Evolutionary conservation across 1,139 yeast genomes (phyloP), one percentile per base, ranked within the genome.

Genomic region (Wickerhamomyces sp.): DNA sequence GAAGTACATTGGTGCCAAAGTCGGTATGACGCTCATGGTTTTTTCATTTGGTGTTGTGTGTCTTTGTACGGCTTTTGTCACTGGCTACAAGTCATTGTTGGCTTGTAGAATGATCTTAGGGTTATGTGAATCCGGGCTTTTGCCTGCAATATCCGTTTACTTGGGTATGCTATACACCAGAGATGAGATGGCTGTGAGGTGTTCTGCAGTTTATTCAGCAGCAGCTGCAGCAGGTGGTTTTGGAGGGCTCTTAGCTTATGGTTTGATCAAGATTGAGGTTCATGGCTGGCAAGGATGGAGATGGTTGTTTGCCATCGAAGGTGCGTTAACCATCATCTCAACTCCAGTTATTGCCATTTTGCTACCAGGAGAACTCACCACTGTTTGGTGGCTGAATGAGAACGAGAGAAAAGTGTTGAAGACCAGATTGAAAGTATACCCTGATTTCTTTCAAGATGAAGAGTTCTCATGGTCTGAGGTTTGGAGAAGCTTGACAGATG

Each of bases 71-170:
- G 68, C 71, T 4, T 68, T 70, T 49, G 67, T 66, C 5, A 59
- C 58, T 28, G 58, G 61, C 23, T 73, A 59, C 46, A 66, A 64
- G 16, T 71, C 72, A 7, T 54, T 72, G 32, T 38, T 72, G 16
- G 71, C 66, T 0, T 57, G 67, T 12, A 60, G 79, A 51, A 51
- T 73, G 31, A 44, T 73, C 16, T 53, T 74, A 36, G 83, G 83
- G 25, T 57, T 71, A 21, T 64, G 70, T 28, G 82, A 76, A 54
- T 71, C 76, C 25, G 78, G 78, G 30, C 72, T 75, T 46, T 74
- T 75, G 42, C 72, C 74, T 2, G 58, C 67, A 16, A 58, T 69
- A 38, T 59, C 57, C 33, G 61, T 67, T 44, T 62, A 63, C 33
- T 45, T 66, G 13, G 60, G 70, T 1, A 57, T 63, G 39, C 55